Evolutionary conservation across 164 flowering plant genomes (phyloP), one percentile per base, ranked within the genome.

Genomic region (Umbellularia californica): DNA sequence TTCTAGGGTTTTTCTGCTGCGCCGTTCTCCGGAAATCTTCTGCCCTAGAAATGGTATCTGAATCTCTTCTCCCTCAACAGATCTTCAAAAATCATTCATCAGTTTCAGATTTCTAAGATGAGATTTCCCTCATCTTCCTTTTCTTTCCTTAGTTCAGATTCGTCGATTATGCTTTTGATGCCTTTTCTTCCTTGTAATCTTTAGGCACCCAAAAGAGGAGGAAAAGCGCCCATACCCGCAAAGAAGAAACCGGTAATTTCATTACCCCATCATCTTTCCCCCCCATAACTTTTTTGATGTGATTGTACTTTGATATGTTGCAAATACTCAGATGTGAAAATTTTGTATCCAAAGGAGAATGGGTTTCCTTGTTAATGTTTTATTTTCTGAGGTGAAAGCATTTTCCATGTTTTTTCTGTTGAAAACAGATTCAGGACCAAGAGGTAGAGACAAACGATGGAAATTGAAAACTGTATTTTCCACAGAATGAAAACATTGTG

Each of bases 181-280:
- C 1, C 4, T 60, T 17, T 19, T 60, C 11, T 60, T 60, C n/a
- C n/a, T 60, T 60, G 5, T n/a, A 19, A 23, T 60, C 7, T 23
- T 17, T 23, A 60, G 85, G 82, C 81, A 50, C 82, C 85, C 35
- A 82, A 82, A 69, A 68, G 73, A 69, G 85, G 82, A 52, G 85
- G 52, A 17, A 82, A 75, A 76, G 77, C 67, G 2, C 69, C 79
- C 2, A 73, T 69, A 5, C 58, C 75, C 15, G 76, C 79, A 0
- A 82, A 82, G 76, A 80, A 80, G 76, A 78, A 77, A 75, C 27
- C 74, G 60, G 74, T 79, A 73, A 65, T 65, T 71, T 24, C 65
- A 17, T 69, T 7, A 7, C 11, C 47, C 47, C 47, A 7, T 41
- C 11, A 5, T 41, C 47, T 33, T 33, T 5, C 0, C 47, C 47